phyloP scores from a whole-genome alignment of 129 eudicot species.

The Arctium lappa region DNA sequence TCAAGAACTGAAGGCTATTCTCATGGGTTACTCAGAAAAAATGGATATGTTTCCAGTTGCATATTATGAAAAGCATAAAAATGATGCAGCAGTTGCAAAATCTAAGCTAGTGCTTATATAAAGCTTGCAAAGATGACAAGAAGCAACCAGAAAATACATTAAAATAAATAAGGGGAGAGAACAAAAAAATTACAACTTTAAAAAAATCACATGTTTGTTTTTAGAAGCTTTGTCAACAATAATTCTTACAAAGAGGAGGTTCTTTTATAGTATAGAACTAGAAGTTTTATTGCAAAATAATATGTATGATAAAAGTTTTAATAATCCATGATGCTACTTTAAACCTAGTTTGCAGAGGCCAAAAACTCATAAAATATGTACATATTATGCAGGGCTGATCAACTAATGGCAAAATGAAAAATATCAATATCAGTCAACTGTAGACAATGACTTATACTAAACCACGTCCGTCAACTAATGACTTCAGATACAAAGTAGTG shows the following conservation, averaged over 20 bases:
- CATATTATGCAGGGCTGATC: not conserved
- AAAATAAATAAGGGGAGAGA: not conserved
- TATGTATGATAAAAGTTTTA: not conserved
- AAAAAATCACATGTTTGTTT: not conserved
- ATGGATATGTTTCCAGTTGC: not conserved
- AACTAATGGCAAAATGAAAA: not conserved
- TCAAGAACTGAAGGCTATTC: no score
- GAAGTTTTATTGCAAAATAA: not conserved
- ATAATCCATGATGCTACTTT: not conserved
- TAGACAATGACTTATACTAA: not conserved
- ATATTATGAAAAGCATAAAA: not conserved
- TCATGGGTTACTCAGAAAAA: no score
- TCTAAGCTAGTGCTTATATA: not conserved
- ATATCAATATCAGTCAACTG: not conserved
- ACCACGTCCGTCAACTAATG: not conserved
- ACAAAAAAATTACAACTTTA: not conserved
- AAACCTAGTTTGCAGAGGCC: not conserved
- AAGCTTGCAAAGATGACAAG: conserved; percentile 5
- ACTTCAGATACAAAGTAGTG: not conserved
- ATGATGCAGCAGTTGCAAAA: not conserved
- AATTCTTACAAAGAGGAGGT: not conserved
- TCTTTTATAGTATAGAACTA: not conserved
- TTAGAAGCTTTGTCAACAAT: not conserved
- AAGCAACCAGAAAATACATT: not conserved
- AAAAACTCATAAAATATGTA: not conserved